A percentile compares a stretch with the other conserved stretches of the same genome.
Conservation (phyloP, 495 filamentous ascomycete species). For the Penicillium samsonianum region DNA sequence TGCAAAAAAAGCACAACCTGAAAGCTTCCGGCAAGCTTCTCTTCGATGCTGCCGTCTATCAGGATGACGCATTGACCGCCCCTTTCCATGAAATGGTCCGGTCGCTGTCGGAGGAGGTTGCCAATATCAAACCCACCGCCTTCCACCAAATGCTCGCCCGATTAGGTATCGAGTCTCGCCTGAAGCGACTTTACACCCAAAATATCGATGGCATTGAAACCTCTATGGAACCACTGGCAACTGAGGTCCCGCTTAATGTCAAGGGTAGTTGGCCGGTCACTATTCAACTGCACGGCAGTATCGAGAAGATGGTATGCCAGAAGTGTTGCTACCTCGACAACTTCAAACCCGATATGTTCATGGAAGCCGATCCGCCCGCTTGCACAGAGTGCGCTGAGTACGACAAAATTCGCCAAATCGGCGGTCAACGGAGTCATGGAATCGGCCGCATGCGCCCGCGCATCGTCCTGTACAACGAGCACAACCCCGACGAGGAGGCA, state of each 20-base stretch:
- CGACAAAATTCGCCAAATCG: slow-evolving; percentile 74
- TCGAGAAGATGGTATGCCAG: slow-evolving; percentile 93
- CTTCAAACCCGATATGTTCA: slow-evolving; percentile 78
- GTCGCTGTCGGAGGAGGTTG: slow-evolving; percentile 72
- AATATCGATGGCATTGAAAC: slow-evolving; percentile 97
- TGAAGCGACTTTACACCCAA: slow-evolving; percentile 92
- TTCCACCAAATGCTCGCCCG: slow-evolving; percentile 95
- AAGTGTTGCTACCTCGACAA: slow-evolving; percentile 79
- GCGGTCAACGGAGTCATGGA: slow-evolving; percentile 90
- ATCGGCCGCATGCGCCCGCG: slow-evolving; percentile 87
- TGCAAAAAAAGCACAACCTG: slow-evolving; percentile 81
- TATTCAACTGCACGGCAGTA: slow-evolving; percentile 90
- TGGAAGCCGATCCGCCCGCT: slow-evolving; percentile 78
- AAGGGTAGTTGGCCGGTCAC: slow-evolving; percentile 93
- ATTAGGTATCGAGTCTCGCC: slow-evolving; percentile 80
- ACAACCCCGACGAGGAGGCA: slow-evolving; percentile 92
- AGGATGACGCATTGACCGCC: slow-evolving; percentile 79
- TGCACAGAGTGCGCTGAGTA: slow-evolving; percentile 74
- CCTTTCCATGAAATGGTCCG: slow-evolving; percentile 97
- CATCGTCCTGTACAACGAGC: slow-evolving; percentile 96
- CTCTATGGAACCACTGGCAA: slow-evolving; percentile 74
- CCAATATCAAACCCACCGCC: slow-evolving; percentile 74
- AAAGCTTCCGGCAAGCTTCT: slow-evolving; percentile 94
- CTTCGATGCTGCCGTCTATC: slow-evolving; percentile 97
- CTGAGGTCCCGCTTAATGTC: slow-evolving; percentile 66